Percentiles rank a stretch among this genome's conserved stretches.
Conservation (phyloP, 1,284 basidiomycete species). For the Sporisorium iseilematis-ciliati region DNA sequence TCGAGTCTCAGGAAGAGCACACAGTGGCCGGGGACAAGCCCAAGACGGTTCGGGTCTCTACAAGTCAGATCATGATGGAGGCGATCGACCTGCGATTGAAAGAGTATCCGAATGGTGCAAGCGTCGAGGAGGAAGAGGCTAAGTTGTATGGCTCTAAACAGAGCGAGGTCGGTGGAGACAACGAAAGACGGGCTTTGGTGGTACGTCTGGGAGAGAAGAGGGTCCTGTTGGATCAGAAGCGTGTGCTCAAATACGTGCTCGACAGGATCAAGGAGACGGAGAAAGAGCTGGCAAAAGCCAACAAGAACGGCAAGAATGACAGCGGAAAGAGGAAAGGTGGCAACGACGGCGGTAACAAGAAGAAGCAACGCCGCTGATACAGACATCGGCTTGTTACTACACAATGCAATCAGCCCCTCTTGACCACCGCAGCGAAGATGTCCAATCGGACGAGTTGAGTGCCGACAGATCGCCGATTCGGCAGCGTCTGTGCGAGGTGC, state of each 20-base stretch:
- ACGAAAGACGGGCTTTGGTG: constrained; percentile 75
- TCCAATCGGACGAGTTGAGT: not conserved
- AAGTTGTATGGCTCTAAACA: constrained; percentile 68
- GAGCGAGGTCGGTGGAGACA: constrained; percentile 25
- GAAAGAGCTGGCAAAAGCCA: constrained; percentile 31
- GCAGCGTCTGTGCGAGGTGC: not conserved
- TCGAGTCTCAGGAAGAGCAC: constrained; percentile 71
- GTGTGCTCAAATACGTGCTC: constrained; percentile 45
- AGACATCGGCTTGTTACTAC: too few species aligned
- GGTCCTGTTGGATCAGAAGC: constrained; percentile 72
- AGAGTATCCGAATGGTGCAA: constrained; percentile 34
- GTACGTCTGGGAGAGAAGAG: constrained; percentile 85
- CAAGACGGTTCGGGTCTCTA: constrained; percentile 20
- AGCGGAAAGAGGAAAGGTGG: constrained; percentile 14
- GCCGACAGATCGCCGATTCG: not conserved
- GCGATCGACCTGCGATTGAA: constrained; percentile 46
- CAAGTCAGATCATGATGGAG: constrained; percentile 40
- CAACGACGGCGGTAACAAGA: constrained; percentile 13
- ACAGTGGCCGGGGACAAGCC: not conserved
- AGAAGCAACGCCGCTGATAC: constrained; percentile 37
- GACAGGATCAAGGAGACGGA: constrained; percentile 35
- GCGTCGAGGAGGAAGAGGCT: constrained; percentile 74
- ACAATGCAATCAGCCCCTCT: too few species aligned
- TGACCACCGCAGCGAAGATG: not conserved
- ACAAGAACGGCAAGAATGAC: constrained; percentile 16